Conservation (phyloP, 2,329 filamentous ascomycete species). For the Colletotrichum gloeosporioides region DNA sequence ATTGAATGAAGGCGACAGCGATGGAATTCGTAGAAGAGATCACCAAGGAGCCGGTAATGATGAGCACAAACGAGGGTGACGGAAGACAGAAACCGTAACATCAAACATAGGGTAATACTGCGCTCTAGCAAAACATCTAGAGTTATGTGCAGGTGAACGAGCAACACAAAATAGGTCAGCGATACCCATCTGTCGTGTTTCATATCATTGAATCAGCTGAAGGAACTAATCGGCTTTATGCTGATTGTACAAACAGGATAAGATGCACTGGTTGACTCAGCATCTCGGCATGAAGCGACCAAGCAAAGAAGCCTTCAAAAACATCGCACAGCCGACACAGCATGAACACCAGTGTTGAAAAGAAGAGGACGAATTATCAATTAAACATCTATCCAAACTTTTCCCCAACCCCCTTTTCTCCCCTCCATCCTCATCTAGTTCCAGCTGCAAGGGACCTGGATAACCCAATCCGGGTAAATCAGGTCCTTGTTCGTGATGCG, state of each 20-base stretch:
- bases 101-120: neutral
- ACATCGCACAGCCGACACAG: accelerated
- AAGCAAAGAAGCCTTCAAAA: accelerated
- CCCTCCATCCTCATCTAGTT: neutral
- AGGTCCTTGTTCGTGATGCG: neutral
- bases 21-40: neutral
- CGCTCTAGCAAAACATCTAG: neutral
- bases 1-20: accelerated
- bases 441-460: neutral
- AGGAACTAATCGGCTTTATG: neutral
- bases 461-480: neutral
- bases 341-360: accelerated
- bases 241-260: neutral
- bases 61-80: neutral
- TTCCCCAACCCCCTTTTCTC: neutral
- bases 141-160: neutral
- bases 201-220: no score
- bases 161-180: accelerated
- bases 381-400: neutral
- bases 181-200: accelerated
- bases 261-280: neutral
- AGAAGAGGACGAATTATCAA: neutral
- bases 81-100: neutral
- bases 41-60: neutral
- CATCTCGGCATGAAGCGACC: neutral